These are phyloP conservation scores for Starmerella floris DNA, from an alignment of 805 yeast genomes.

Conservation along the genomic window DNA sequence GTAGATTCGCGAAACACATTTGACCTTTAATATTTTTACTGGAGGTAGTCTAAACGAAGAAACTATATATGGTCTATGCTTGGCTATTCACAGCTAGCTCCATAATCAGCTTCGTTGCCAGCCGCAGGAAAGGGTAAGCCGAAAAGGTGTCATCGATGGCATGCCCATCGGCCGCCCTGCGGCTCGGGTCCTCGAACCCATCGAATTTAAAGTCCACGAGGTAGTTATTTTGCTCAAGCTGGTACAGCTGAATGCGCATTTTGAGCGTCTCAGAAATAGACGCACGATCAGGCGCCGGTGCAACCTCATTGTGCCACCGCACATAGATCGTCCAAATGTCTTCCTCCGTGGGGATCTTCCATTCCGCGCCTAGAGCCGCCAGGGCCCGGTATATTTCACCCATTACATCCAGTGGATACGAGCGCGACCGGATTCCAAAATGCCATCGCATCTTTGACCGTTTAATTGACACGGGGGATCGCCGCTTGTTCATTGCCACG, in stretches of 20 bases:
- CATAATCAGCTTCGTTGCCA: conserved; percentile 87
- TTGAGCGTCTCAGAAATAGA: conserved; percentile 57
- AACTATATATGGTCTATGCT: conserved; percentile 6
- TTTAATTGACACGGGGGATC: conserved; percentile 43
- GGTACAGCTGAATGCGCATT: conserved; percentile 93
- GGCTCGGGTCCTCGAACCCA: conserved; percentile 62
- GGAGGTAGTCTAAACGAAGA: too few species aligned
- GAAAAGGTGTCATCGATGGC: conserved; percentile 72
- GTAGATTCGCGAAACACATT: too few species aligned
- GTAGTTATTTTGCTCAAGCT: conserved; percentile 89
- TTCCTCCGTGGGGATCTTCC: conserved; percentile 91
- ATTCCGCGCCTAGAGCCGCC: conserved; percentile 88
- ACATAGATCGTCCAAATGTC: conserved; percentile 93
- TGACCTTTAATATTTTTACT: too few species aligned
- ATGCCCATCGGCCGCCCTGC: background rate
- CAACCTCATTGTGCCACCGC: conserved; percentile 60
- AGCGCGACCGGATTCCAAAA: conserved; percentile 89
- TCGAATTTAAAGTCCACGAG: conserved; percentile 94
- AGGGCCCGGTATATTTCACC: conserved; percentile 93
- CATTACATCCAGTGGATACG: conserved; percentile 96
- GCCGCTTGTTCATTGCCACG: conserved; percentile 34
- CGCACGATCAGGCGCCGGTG: conserved; percentile 9
- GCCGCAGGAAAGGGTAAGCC: conserved; percentile 87
- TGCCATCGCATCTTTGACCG: conserved; percentile 96
- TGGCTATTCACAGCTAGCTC: conserved; percentile 93